Percentiles rank a stretch among this genome's conserved stretches.
Evolutionary conservation across 129 eudicot genomes (phyloP).

Genomic region (Heracleum sosnowskyi): DNA sequence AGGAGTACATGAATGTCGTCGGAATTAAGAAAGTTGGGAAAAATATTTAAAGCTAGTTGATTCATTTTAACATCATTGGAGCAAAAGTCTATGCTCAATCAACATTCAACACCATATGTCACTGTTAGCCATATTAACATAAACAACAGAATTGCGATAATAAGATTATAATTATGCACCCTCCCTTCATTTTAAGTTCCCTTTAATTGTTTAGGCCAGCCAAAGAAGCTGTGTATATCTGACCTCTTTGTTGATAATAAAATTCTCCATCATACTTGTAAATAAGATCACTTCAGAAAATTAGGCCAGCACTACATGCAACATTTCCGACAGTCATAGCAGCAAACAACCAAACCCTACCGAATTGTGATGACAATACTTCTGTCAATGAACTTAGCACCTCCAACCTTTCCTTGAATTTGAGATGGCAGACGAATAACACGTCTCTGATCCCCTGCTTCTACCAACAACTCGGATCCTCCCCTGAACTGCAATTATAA

Average conservation of each 20-base stretch:
- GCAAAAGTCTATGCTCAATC: too few species aligned
- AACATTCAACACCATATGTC: background rate
- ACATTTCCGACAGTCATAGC: background rate
- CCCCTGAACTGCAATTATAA: slow-evolving; percentile 65
- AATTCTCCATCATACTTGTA: background rate
- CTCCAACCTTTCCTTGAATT: slow-evolving; percentile 90
- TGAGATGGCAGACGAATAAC: slow-evolving; percentile 63
- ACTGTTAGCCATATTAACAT: too few species aligned
- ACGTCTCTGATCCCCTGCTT: slow-evolving; percentile 97
- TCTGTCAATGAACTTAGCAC: slow-evolving; percentile 74
- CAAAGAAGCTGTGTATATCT: too few species aligned
- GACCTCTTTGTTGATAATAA: background rate
- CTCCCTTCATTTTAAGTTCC: too few species aligned
- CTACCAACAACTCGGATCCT: slow-evolving; percentile 85
- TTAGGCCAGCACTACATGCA: background rate
- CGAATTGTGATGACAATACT: slow-evolving; percentile 67
- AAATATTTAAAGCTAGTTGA: background rate
- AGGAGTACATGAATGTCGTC: background rate
- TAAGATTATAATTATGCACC: too few species aligned
- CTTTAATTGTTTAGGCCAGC: too few species aligned
- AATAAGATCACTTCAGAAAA: background rate
- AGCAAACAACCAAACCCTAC: slow-evolving; percentile 8
- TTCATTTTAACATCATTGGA: background rate
- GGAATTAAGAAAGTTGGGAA: background rate
- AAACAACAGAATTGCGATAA: too few species aligned